Base-by-base conservation (phyloP, 2,329 filamentous ascomycete species). In the Cytospora piceae region DNA sequence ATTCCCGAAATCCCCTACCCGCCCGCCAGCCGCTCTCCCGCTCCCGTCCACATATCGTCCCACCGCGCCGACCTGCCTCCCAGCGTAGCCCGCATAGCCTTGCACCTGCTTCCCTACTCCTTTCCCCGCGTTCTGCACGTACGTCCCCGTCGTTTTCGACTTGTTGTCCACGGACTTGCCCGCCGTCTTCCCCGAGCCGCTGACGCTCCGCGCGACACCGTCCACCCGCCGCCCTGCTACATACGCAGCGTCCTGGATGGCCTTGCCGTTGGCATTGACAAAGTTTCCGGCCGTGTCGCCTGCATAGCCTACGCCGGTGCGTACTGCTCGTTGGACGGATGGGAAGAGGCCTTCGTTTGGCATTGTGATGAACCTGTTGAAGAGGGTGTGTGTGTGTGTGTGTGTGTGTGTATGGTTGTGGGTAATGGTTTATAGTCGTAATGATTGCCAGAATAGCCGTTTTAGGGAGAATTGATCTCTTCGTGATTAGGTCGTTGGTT, bases 241-340 rank as follows among this genome's bases (percentile, higher is more conserved):
- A 2, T 34, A 61, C n/a, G 66, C 66, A 1, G 59, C 37, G 56
- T 37, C 24, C 37, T 67, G 66, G 34, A 66, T 58, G n/a, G 63
- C 63, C 32, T 63, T 61, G n/a, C 66, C 66, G 52, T 67, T 67
- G 32, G 55, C 42, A 55, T 55, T 60, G 58, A 66, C 59, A n/a
- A 60, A 63, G 32, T 67, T 67, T n/a, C 66, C 66, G 6, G 64
- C 42, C 14, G 66, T 52, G 63, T 67, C 66, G 51, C 66, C 66
- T 3, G 39, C 66, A 2, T 31, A 22, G 15, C 66, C 66, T 51
- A 67, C 37, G 24, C 66, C 66, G 5, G 65, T 61, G 42, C 66
- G 61, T 39, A 67, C 56, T 20, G 60, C 55, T 27, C 66, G 66
- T 42, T 67, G 66, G 27, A 67, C 46, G 9, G 59, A 63, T 22